Evolutionary conservation across 805 yeast genomes (phyloP).

Genomic region (Sugiyamaella mastotermitis): DNA sequence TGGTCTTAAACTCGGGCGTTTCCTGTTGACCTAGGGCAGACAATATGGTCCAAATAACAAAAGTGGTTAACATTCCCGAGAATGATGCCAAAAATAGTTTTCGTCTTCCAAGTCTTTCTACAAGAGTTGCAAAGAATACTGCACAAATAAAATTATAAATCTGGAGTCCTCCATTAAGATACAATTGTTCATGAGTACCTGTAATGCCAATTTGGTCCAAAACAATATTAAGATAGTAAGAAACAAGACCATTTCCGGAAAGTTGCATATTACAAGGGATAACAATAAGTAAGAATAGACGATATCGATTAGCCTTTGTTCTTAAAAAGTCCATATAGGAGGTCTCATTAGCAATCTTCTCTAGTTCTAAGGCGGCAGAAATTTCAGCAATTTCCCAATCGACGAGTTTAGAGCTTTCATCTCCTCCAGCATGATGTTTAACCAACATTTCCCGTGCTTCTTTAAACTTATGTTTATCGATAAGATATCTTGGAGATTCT

Average conservation of each 20-base stretch:
- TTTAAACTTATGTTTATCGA: slow-evolving; percentile 50
- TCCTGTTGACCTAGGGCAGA: slow-evolving; percentile 41
- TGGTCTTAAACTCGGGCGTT: slow-evolving; percentile 10
- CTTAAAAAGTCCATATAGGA: slow-evolving; percentile 5
- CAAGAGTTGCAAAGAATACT: slow-evolving; percentile 9
- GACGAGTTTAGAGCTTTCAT: slow-evolving; percentile 20
- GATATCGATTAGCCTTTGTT: slow-evolving; percentile 8
- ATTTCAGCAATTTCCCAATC: slow-evolving; percentile 26
- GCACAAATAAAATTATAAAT: slow-evolving; percentile 6
- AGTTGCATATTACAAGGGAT: slow-evolving; percentile 12
- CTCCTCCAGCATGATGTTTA: slow-evolving; percentile 18
- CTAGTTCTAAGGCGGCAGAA: slow-evolving; percentile 18
- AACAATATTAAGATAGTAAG: slow-evolving; percentile 46
- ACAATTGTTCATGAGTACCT: slow-evolving; percentile 7
- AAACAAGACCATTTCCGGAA: slow-evolving; percentile 15
- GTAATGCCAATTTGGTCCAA: slow-evolving; percentile 50
- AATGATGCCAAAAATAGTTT: slow-evolving; percentile 15
- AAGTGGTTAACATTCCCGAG: slow-evolving; percentile 12
- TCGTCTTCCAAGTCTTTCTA: slow-evolving; percentile 12
- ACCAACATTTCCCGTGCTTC: slow-evolving; percentile 45
- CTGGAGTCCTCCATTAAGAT: slow-evolving; percentile 12
- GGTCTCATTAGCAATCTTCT: slow-evolving; percentile 14
- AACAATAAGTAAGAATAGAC: slow-evolving; percentile 7
- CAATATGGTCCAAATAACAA: slow-evolving; percentile 41
- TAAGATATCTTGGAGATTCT: slow-evolving; percentile 80